Percentiles rank a stretch among this genome's conserved stretches.
Conservation (phyloP, 768 basidiomycete species). For the Tylopilus cervinicoccineus region DNA sequence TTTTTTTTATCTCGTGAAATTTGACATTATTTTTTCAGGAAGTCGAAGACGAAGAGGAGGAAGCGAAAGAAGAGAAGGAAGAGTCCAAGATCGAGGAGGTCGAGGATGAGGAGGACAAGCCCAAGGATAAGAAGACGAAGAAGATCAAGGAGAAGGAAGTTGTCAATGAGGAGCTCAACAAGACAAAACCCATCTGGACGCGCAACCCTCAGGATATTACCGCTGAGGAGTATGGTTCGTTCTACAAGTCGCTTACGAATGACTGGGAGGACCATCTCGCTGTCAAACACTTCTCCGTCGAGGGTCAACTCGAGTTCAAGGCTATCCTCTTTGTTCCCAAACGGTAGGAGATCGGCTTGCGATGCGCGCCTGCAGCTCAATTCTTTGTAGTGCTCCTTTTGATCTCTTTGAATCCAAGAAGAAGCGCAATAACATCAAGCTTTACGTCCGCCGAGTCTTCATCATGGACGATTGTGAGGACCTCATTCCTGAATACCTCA, state of each 20-base stretch:
- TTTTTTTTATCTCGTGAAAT: neutral
- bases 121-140: slow-evolving; percentile 91
- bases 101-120: slow-evolving; percentile 78
- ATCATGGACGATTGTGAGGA: slow-evolving; percentile 99
- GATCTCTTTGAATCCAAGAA: slow-evolving; percentile 99
- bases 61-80: slow-evolving; percentile 64
- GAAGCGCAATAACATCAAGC: slow-evolving; percentile 99
- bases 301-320: slow-evolving; percentile 99
- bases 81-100: slow-evolving; percentile 81
- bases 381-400: slow-evolving; percentile 76
- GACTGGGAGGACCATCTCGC: slow-evolving; percentile 99
- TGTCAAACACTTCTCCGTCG: slow-evolving; percentile 99
- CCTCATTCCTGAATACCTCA: slow-evolving; percentile 98
- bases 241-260: slow-evolving; percentile 99
- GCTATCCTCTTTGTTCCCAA: slow-evolving; percentile 97
- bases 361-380: neutral
- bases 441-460: slow-evolving; percentile 99
- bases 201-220: slow-evolving; percentile 95
- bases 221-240: slow-evolving; percentile 86
- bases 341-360: slow-evolving; percentile 50
- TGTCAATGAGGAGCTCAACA: slow-evolving; percentile 98
- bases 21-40: slow-evolving; percentile 48
- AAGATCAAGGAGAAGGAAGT: slow-evolving; percentile 86
- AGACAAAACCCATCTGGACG: slow-evolving; percentile 99
- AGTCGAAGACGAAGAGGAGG: slow-evolving; percentile 81